Evolutionary conservation across 495 filamentous ascomycete genomes (phyloP).

Genomic region (Tuber umbilicatum): DNA sequence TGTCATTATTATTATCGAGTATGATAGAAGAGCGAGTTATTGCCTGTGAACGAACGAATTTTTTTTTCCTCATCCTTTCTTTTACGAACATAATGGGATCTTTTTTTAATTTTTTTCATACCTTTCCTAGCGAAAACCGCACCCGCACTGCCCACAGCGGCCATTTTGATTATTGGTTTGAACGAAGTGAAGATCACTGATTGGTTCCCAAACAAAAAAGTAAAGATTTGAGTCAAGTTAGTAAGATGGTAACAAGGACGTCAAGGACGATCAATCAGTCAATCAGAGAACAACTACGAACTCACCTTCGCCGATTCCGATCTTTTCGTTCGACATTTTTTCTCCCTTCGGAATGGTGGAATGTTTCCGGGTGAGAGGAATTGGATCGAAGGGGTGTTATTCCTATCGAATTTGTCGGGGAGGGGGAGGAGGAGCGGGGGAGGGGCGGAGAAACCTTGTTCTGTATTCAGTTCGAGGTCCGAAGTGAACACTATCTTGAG

Average conservation of each 20-base stretch:
- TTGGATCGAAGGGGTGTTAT: background rate
- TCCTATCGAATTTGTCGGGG: background rate
- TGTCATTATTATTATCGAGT: background rate
- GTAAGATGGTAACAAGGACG: background rate
- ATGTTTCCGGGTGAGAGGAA: background rate
- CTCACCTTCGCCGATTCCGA: conserved; percentile 36
- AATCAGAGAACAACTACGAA: background rate
- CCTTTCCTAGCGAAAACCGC: conserved; percentile 38
- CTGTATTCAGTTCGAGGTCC: background rate
- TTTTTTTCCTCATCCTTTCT: background rate
- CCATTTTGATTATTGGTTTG: conserved; percentile 42
- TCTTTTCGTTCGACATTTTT: conserved; percentile 23
- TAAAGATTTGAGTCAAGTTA: conserved; percentile 1
- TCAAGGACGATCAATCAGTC: background rate
- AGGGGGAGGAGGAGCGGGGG: background rate
- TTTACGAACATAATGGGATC: background rate
- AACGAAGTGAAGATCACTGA: conserved; percentile 39
- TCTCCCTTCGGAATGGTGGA: background rate
- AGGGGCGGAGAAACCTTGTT: background rate
- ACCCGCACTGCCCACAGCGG: conserved; percentile 26
- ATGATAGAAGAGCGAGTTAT: background rate
- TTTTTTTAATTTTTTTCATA: conserved; percentile 7
- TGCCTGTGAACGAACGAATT: background rate
- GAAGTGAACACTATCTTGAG: background rate
- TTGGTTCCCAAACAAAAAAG: conserved; percentile 10